Evolutionary conservation across 495 filamentous ascomycete species (phyloP).

Genomic region (Astrothelium macrocarpum): DNA sequence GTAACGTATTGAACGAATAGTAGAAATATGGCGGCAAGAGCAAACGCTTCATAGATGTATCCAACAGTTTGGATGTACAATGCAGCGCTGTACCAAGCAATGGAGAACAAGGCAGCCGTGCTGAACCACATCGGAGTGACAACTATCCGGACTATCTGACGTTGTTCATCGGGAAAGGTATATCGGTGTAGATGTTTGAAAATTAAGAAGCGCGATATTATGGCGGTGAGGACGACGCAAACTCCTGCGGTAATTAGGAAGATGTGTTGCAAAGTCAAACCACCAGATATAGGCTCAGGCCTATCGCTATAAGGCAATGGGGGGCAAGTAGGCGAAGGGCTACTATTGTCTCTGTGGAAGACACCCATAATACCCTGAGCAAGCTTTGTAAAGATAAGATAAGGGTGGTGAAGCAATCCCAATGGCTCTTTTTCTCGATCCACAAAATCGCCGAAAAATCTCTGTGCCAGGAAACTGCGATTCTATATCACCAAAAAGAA

Average conservation of each 20-base stretch:
- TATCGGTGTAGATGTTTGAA: conserved; percentile 4
- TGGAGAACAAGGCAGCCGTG: conserved; percentile 7
- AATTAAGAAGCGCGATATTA: background rate
- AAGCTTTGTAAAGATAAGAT: too few relatives aligned
- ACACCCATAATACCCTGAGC: too few relatives aligned
- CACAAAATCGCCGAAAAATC: too few relatives aligned
- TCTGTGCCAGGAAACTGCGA: too few relatives aligned
- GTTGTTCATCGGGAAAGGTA: background rate
- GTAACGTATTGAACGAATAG: conserved; percentile 12
- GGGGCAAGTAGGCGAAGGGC: background rate
- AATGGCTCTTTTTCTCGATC: too few relatives aligned
- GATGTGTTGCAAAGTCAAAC: conserved; percentile 8
- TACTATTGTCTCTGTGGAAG: background rate
- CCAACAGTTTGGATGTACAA: conserved; percentile 6
- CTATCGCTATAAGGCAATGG: background rate
- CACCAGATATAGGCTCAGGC: background rate
- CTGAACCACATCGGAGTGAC: conserved; percentile 12
- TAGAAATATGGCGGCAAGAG: conserved; percentile 9
- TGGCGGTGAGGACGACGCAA: conserved; percentile 1
- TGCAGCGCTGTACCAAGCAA: conserved; percentile 6
- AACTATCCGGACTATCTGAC: conserved; percentile 12
- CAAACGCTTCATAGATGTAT: conserved; percentile 12
- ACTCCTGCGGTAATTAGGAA: conserved; percentile 7
- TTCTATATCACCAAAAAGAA: too few relatives aligned
- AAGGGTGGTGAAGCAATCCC: too few relatives aligned